Conservation (phyloP, 768 basidiomycete genomes). For the Trametes meyenii region DNA sequence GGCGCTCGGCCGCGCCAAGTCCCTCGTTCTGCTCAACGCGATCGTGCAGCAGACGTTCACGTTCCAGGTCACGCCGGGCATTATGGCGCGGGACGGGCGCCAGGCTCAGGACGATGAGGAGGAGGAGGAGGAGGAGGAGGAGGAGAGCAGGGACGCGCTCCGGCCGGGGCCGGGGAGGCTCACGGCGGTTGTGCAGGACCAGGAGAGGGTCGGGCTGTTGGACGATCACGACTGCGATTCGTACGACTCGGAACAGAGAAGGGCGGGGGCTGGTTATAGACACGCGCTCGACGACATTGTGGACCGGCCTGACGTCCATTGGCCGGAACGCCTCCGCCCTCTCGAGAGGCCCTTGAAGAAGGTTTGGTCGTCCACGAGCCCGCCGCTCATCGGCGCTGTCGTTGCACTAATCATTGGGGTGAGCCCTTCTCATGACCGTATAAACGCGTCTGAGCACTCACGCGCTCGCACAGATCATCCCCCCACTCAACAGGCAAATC, state of each 20-base stretch:
- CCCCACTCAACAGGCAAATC: slow-evolving; percentile 27
- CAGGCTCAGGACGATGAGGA: slow-evolving; percentile 13
- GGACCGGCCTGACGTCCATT: slow-evolving; percentile 30
- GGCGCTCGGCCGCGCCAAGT: slow-evolving; percentile 31
- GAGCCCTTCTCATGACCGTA: not conserved
- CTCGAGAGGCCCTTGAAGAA: slow-evolving; percentile 29
- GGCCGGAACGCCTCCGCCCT: slow-evolving; percentile 23
- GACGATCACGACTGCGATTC: slow-evolving; percentile 23
- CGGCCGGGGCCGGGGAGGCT: slow-evolving; percentile 22
- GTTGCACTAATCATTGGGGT: slow-evolving; percentile 33
- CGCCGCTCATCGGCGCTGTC: slow-evolving; percentile 33
- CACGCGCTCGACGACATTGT: slow-evolving; percentile 26
- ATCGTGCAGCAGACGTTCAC: slow-evolving; percentile 35
- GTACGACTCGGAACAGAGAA: slow-evolving; percentile 5
- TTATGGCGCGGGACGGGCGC: slow-evolving; percentile 27
- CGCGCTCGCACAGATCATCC: slow-evolving; percentile 23
- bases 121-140: slow-evolving; percentile 20
- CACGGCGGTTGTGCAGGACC: slow-evolving; percentile 29
- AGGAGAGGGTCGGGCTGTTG: slow-evolving; percentile 33
- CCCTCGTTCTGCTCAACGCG: slow-evolving; percentile 35
- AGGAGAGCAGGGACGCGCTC: slow-evolving; percentile 16
- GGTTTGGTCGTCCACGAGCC: slow-evolving; percentile 24
- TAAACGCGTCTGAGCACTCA: not conserved
- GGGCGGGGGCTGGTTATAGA: slow-evolving; percentile 3
- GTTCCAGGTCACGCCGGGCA: slow-evolving; percentile 32